Evolutionary conservation across 2,329 filamentous ascomycete genomes (phyloP), one percentile per base, ranked within the genome.

Genomic region (Curvularia sp.): DNA sequence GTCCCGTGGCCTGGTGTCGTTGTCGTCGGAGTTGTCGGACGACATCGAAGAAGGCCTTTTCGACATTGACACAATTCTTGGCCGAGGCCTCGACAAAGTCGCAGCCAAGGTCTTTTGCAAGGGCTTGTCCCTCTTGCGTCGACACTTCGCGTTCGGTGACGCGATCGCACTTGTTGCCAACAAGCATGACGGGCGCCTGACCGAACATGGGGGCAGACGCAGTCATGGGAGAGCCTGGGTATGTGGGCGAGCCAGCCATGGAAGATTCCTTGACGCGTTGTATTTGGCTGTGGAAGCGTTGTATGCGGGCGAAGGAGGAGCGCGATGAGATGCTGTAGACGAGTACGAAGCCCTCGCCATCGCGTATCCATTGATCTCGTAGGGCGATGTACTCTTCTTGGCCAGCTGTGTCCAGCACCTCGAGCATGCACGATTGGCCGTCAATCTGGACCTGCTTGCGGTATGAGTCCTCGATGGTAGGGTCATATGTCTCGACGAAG

Each of bases 271-370:
- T 98, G 72, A 98, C 95, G 73, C 96, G 85, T 79, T 97, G 93
- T 71, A 98, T 98, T 80, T 98, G 95, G 76, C 94, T 90, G 80
- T 98, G 92, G 77, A 98, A 98, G 73, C 91, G 89, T 79, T 93
- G 92, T 82, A 99, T 97, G 76, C 94, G 90, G 57, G 90, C 89
- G 77, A 98, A 98, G 19, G 94, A 98, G 32, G 93, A 93, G 72
- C 95, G 90, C 51, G 94, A 98, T 13, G 95, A 97, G 80, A 99
- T 98, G 82, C 93, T 97, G 83, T 99, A 98, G 65, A 99, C 95
- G 61, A 99, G 85, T 28, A 99, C 92, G 76, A 98, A 98, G 19
- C 95, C 95, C 78, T 99, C 95, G 67, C 95, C 94, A 75, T 98
- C 94, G 70, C 95, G 88, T 77, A 98, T 98, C 94, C 94, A 98